Percentiles rank a stretch among this genome's conserved stretches.
phyloP scores from a whole-genome alignment of 768 basidiomycete genomes.

The Pisolithus marmoratus region DNA sequence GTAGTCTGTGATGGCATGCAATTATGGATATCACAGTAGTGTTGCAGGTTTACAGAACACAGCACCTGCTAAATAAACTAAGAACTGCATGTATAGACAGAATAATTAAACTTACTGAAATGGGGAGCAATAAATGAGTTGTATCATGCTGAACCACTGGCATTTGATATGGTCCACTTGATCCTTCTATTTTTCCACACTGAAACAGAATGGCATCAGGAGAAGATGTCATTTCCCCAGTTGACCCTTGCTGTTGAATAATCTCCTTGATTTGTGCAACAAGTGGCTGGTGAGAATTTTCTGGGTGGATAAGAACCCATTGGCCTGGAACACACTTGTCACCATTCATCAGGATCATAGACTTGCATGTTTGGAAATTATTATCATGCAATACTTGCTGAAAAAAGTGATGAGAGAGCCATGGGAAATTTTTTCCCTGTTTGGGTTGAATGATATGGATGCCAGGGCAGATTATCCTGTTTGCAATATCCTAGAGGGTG shows the following conservation, averaged over 20 bases:
- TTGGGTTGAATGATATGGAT: neutral
- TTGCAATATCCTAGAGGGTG: neutral
- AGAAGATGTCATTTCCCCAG: neutral
- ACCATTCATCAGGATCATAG: neutral
- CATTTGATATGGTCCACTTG: neutral
- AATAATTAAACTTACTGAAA: neutral
- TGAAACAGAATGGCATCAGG: neutral
- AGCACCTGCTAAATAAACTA: constrained; percentile 6
- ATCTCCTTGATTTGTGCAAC: neutral
- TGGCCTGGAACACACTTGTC: neutral
- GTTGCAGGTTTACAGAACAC: constrained; percentile 17
- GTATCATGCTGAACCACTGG: neutral
- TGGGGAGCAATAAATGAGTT: neutral
- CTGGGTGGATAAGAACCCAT: neutral
- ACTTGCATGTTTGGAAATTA: neutral
- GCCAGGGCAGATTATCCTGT: neutral
- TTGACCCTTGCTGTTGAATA: neutral
- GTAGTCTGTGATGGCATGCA: too few relatives aligned
- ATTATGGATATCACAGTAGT: constrained; percentile 12
- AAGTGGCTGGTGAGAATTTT: neutral
- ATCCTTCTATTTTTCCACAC: neutral
- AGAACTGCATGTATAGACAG: neutral
- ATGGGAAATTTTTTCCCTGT: too few relatives aligned
- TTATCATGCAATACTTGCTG: too few relatives aligned
- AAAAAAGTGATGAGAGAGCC: too few relatives aligned